These are phyloP conservation scores for Cucurbita argyrosperma DNA, from an alignment of 306 rosid genomes.

Conservation along the genomic window DNA sequence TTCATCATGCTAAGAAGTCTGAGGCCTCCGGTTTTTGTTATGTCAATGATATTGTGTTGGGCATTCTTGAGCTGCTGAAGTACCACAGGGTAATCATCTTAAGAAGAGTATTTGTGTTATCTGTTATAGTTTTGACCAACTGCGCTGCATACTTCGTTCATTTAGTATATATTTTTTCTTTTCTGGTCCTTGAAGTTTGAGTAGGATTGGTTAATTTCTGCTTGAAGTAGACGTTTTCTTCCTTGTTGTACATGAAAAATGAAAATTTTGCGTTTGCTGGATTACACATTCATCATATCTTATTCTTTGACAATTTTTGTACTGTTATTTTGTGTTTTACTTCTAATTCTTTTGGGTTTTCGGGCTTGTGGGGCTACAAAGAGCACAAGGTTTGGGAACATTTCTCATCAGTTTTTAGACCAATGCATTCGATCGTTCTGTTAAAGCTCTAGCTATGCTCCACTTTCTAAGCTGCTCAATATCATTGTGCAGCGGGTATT, in stretches of 20 bases:
- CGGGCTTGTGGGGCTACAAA: neutral
- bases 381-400: neutral
- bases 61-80: slow-evolving; percentile 84
- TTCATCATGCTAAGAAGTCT: slow-evolving; percentile 23
- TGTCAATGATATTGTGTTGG: slow-evolving; percentile 81
- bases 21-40: slow-evolving; percentile 91
- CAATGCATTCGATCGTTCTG: neutral
- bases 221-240: neutral
- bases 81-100: slow-evolving; percentile 47
- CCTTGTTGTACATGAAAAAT: neutral
- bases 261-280: neutral
- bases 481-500: slow-evolving; percentile 55
- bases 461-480: slow-evolving; percentile 7
- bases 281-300: neutral
- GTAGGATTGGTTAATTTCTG: neutral
- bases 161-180: neutral
- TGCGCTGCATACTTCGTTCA: neutral
- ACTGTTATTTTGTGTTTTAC: neutral
- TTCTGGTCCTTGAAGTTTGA: neutral
- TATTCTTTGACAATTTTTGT: neutral
- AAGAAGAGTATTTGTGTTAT: neutral
- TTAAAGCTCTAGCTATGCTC: neutral
- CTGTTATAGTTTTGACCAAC: neutral
- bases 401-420: neutral
- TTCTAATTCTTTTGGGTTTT: neutral